These are phyloP conservation scores for Zelonia costaricensis DNA, from an alignment of 208 protist species.

Conservation along the genomic window DNA sequence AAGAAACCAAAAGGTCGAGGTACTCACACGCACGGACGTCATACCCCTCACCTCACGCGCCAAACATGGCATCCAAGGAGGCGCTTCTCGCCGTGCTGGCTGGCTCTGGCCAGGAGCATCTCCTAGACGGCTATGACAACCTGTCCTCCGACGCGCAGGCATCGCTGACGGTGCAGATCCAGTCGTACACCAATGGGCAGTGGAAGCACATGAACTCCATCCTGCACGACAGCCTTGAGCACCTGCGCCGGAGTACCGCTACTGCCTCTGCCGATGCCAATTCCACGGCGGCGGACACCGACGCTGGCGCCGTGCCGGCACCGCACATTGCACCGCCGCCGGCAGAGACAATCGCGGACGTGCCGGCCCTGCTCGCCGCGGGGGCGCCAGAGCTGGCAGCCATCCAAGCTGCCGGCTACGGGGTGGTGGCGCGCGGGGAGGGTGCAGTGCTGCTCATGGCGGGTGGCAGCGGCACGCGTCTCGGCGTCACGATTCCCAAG, in stretches of 20 bases:
- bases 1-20: conserved; percentile 9
- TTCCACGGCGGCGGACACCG: neutral
- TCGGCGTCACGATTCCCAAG: conserved; percentile 97
- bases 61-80: conserved; percentile 17
- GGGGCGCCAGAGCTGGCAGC: conserved; percentile 10
- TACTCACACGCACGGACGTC: too few relatives aligned
- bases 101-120: conserved; percentile 47
- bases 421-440: conserved; percentile 79
- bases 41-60: too few relatives aligned
- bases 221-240: conserved; percentile 30
- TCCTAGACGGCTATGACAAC: conserved; percentile 37
- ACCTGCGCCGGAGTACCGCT: conserved; percentile 10
- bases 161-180: conserved; percentile 29
- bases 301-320: neutral
- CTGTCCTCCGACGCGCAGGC: conserved; percentile 26
- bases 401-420: conserved; percentile 48
- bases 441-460: conserved; percentile 96
- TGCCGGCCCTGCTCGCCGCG: conserved; percentile 16
- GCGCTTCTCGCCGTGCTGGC: conserved; percentile 28
- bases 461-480: conserved; percentile 98
- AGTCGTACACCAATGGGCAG: conserved; percentile 21
- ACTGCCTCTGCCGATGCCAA: neutral
- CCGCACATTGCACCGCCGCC: conserved; percentile 34
- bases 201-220: conserved; percentile 54
- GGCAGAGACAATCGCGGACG: conserved; percentile 24